These are phyloP conservation scores for Sphaerulina populicola DNA, from an alignment of 2,329 filamentous ascomycete genomes.

Conservation along the genomic window DNA sequence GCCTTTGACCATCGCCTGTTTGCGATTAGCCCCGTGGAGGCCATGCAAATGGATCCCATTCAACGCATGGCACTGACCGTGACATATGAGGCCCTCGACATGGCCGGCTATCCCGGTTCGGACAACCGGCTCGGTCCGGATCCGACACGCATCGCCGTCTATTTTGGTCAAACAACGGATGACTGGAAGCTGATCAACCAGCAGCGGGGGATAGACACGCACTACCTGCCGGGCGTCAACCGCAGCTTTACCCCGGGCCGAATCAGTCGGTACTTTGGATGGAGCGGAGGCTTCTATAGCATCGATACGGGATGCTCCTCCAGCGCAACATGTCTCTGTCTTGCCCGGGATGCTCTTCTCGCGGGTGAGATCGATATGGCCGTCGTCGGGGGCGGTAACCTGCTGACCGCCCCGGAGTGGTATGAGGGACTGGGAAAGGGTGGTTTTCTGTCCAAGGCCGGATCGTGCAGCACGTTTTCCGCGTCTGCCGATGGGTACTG, in stretches of 20 bases:
- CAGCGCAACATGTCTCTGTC: slow-evolving; percentile 20
- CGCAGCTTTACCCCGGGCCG: slow-evolving; percentile 23
- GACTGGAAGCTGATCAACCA: slow-evolving; percentile 27
- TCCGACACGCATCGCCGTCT: slow-evolving; percentile 27
- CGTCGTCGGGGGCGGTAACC: slow-evolving; percentile 11
- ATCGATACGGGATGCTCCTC: slow-evolving; percentile 31
- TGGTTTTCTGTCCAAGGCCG: slow-evolving; percentile 16
- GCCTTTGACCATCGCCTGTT: slow-evolving; percentile 36
- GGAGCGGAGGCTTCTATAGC: slow-evolving; percentile 22
- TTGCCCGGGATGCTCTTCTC: slow-evolving; percentile 21
- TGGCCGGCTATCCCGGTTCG: too few species aligned
- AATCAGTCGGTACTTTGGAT: slow-evolving; percentile 23
- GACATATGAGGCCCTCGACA: slow-evolving; percentile 13
- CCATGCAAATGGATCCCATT: slow-evolving; percentile 8
- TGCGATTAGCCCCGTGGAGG: slow-evolving; percentile 31
- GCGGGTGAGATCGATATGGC: slow-evolving; percentile 19
- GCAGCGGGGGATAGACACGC: slow-evolving; percentile 20
- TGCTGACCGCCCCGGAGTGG: slow-evolving; percentile 21
- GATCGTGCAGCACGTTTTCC: slow-evolving; percentile 31
- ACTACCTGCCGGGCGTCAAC: slow-evolving; percentile 14
- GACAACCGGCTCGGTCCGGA: too few species aligned
- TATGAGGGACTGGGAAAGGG: slow-evolving; percentile 20
- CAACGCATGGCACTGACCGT: slow-evolving; percentile 5
- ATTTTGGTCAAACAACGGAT: slow-evolving; percentile 30
- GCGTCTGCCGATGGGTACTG: slow-evolving; percentile 33